phyloP scores from a whole-genome alignment of 2,329 filamentous ascomycete species.

The Nannizzia gypsea region DNA sequence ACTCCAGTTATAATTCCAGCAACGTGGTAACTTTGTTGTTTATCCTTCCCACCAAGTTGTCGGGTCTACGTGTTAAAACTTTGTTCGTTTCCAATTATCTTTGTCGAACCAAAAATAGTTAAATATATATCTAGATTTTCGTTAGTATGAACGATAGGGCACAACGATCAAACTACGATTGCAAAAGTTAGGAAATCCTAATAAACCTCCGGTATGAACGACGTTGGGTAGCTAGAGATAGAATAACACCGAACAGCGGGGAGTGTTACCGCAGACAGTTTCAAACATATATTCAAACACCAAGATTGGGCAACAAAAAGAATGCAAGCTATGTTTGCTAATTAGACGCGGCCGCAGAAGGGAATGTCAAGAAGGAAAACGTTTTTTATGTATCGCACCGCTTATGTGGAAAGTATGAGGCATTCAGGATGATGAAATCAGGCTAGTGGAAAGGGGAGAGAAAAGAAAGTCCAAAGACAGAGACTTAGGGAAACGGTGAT shows the following conservation, averaged over 20 bases:
- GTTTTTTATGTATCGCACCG: slow-evolving; percentile 1
- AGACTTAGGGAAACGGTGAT: background rate
- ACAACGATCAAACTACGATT: no score
- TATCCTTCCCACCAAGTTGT: background rate
- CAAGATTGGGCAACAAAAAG: background rate
- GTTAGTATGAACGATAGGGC: no score
- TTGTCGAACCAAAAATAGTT: no score
- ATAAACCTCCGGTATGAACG: background rate
- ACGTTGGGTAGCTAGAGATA: background rate
- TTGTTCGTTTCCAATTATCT: no score
- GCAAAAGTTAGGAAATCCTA: background rate
- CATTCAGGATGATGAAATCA: background rate
- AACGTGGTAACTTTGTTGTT: background rate
- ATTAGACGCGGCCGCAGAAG: background rate
- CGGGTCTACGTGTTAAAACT: no score
- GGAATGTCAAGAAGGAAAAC: background rate
- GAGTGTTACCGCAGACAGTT: background rate
- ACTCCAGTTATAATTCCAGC: slow-evolving; percentile 10
- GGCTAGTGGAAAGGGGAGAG: background rate
- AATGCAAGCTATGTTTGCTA: background rate
- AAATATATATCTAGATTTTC: no score
- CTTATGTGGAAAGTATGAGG: background rate
- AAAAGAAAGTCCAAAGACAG: background rate
- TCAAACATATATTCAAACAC: background rate
- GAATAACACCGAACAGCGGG: background rate